These are phyloP conservation scores for Myriosclerotinia duriaeana DNA, from an alignment of 2,329 filamentous ascomycete genomes.

Conservation along the genomic window DNA sequence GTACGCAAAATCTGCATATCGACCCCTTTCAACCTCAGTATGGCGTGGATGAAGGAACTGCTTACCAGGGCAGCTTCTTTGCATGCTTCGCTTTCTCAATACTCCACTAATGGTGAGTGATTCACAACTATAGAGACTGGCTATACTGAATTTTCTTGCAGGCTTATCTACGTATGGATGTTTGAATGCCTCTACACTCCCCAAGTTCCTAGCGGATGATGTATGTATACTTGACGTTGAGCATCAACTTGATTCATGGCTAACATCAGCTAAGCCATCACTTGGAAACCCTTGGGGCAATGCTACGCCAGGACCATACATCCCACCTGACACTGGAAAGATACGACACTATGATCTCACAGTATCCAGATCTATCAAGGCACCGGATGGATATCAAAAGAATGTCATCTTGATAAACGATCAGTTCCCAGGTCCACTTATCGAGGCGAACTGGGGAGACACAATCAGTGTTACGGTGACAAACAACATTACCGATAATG, in stretches of 20 bases:
- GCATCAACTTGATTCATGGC: neutral
- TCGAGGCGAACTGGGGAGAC: constrained; percentile 41
- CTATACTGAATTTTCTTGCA: constrained; percentile 2
- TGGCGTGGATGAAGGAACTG: constrained; percentile 22
- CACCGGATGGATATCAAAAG: constrained; percentile 43
- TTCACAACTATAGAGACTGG: neutral
- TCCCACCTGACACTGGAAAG: constrained; percentile 42
- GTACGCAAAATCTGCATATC: constrained; percentile 6
- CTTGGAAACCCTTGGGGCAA: constrained; percentile 53
- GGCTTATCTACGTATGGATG: constrained; percentile 38
- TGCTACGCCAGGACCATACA: constrained; percentile 38
- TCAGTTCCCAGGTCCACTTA: constrained; percentile 38
- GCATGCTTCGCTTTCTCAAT: constrained; percentile 21
- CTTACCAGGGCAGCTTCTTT: constrained; percentile 19
- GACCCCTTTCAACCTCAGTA: neutral
- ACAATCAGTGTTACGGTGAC: constrained; percentile 60
- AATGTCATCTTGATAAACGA: constrained; percentile 54
- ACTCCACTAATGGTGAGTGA: constrained; percentile 19
- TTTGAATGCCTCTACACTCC: constrained; percentile 37
- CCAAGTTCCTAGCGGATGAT: constrained; percentile 48
- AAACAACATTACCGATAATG: constrained; percentile 58
- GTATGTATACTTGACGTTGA: constrained; percentile 3
- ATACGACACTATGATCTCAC: constrained; percentile 40
- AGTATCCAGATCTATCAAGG: constrained; percentile 36
- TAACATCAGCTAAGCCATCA: constrained; percentile 33